Percentiles rank a stretch among this genome's conserved stretches.
These are phyloP conservation scores for Aspergillus saccharolyticus DNA, from an alignment of 495 filamentous ascomycete species.

Conservation along the genomic window DNA sequence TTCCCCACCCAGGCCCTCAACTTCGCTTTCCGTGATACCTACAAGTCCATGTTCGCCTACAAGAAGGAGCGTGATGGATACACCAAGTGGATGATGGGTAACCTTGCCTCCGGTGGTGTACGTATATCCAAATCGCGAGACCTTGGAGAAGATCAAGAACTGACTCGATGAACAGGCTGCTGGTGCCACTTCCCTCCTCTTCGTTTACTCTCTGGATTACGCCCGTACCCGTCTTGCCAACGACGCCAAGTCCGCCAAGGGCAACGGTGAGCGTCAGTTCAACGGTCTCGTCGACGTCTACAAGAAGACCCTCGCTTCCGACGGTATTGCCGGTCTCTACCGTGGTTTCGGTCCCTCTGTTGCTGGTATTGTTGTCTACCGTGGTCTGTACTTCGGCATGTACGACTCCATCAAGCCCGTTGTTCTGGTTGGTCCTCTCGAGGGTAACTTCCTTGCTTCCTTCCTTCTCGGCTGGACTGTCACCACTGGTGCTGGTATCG, in stretches of 20 bases:
- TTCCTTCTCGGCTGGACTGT: slow-evolving; percentile 98
- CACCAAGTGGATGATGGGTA: slow-evolving; percentile 98
- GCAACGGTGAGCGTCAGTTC: slow-evolving; percentile 96
- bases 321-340: slow-evolving; percentile 99
- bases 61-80: slow-evolving; percentile 99
- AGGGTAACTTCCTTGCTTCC: slow-evolving; percentile 98
- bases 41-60: slow-evolving; percentile 99
- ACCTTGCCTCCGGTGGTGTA: slow-evolving; percentile 99
- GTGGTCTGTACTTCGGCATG: slow-evolving; percentile 99
- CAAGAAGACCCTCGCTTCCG: slow-evolving; percentile 98
- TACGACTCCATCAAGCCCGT: slow-evolving; percentile 99
- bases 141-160: neutral
- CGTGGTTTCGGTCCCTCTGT: slow-evolving; percentile 99
- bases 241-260: slow-evolving; percentile 97
- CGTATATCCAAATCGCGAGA: slow-evolving; percentile 32
- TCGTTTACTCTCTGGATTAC: slow-evolving; percentile 99
- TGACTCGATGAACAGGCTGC: slow-evolving; percentile 61
- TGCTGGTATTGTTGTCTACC: slow-evolving; percentile 97
- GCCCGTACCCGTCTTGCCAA: slow-evolving; percentile 99
- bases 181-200: slow-evolving; percentile 99
- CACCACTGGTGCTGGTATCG: slow-evolving; percentile 99
- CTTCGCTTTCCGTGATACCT: slow-evolving; percentile 99
- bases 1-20: slow-evolving; percentile 99
- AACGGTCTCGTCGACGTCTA: slow-evolving; percentile 99
- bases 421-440: slow-evolving; percentile 82